phyloP scores from a whole-genome alignment of 768 basidiomycete species.

The Auricularia auricula-judae region DNA sequence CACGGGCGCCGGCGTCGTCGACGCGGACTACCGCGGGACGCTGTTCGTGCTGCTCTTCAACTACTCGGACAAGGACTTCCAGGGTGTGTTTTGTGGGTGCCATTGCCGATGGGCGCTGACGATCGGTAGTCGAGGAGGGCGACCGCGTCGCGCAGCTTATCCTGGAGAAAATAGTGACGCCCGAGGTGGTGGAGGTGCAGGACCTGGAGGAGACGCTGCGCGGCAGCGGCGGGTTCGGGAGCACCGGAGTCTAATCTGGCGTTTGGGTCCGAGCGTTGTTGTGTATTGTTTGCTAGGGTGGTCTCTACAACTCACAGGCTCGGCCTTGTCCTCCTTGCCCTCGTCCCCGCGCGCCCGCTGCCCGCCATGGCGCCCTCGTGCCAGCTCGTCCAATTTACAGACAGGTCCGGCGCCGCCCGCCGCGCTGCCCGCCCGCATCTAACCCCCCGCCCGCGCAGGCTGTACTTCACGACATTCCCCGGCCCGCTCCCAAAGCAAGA shows the following conservation, averaged over 20 bases:
- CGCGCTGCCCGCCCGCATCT: no score
- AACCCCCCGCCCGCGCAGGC: constrained; percentile 27
- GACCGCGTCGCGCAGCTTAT: constrained; percentile 96
- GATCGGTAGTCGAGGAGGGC: constrained; percentile 65
- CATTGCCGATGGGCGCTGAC: background rate
- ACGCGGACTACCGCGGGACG: constrained; percentile 89
- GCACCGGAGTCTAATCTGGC: constrained; percentile 60
- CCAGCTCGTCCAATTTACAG: constrained; percentile 10
- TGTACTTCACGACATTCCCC: constrained; percentile 85
- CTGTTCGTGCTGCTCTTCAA: constrained; percentile 93
- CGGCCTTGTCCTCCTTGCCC: background rate
- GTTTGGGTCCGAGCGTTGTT: background rate
- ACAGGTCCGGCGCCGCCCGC: constrained; percentile 1
- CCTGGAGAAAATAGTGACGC: constrained; percentile 80
- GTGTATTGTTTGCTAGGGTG: no score
- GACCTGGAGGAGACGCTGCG: constrained; percentile 77
- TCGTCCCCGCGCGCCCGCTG: background rate
- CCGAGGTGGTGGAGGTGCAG: constrained; percentile 81
- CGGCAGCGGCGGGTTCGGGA: constrained; percentile 78
- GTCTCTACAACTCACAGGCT: background rate
- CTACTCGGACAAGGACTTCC: constrained; percentile 78
- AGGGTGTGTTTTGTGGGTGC: constrained; percentile 35
- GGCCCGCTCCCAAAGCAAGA: constrained; percentile 60
- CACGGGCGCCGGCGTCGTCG: constrained; percentile 95
- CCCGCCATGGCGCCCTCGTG: constrained; percentile 5